Conservation (phyloP, 768 basidiomycete genomes). For the Mycena maculata region DNA sequence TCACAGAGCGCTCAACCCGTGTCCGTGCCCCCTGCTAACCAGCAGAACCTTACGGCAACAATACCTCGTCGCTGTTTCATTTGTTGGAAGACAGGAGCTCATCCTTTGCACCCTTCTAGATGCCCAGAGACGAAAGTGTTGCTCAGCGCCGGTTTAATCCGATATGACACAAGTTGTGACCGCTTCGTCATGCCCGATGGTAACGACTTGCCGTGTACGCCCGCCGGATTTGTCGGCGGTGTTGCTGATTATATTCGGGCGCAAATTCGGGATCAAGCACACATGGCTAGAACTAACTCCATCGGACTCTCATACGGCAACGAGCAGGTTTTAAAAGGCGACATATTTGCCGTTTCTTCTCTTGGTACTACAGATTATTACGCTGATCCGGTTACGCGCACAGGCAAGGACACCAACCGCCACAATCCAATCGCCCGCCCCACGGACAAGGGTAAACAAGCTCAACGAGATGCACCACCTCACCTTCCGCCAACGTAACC, state of each 20-base stretch:
- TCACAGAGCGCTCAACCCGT: too few species aligned
- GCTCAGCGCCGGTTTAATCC: background rate
- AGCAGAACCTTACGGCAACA: too few species aligned
- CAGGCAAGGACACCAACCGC: constrained; percentile 9
- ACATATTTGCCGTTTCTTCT: constrained; percentile 20
- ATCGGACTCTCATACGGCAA: constrained; percentile 1
- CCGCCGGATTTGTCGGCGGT: background rate
- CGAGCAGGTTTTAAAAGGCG: background rate
- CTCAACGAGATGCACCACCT: background rate
- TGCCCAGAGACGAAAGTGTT: background rate
- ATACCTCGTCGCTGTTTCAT: background rate
- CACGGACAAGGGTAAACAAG: background rate
- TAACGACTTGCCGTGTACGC: background rate
- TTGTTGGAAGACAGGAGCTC: background rate
- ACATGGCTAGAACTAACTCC: background rate
- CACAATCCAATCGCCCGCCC: background rate
- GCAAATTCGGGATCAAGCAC: background rate
- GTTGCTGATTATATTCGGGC: constrained; percentile 15
- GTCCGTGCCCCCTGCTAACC: too few species aligned
- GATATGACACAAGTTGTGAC: background rate
- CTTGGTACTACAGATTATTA: background rate
- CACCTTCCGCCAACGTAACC: background rate
- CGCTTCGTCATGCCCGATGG: background rate
- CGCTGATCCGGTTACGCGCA: constrained; percentile 9
- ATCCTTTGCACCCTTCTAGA: background rate